These are phyloP conservation scores for Aspergillus tamarii DNA, from an alignment of 2,329 filamentous ascomycete genomes.

Conservation along the genomic window DNA sequence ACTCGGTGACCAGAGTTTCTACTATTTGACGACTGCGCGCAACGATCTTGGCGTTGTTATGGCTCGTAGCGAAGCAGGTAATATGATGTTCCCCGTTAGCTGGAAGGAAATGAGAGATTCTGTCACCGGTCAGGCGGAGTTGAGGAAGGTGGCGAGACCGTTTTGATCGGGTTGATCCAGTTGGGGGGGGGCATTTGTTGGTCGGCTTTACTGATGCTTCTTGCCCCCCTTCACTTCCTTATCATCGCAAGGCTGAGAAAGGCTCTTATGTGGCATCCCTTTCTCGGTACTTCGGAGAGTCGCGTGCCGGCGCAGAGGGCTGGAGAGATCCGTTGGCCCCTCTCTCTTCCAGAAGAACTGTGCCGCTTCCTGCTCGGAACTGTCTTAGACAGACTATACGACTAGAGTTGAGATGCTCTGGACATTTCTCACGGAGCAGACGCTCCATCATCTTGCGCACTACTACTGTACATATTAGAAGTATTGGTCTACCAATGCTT, in stretches of 20 bases:
- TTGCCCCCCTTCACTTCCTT: too few species aligned
- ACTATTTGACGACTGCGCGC: slow-evolving; percentile 88
- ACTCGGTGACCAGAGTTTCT: slow-evolving; percentile 89
- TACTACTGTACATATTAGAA: background rate
- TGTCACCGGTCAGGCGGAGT: slow-evolving; percentile 74
- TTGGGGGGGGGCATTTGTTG: background rate
- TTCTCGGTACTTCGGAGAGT: background rate
- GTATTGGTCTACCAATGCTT: background rate
- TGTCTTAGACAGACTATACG: background rate
- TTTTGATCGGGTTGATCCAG: slow-evolving; percentile 58
- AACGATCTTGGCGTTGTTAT: slow-evolving; percentile 95
- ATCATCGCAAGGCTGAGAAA: background rate
- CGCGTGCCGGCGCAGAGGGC: background rate
- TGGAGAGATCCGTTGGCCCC: background rate
- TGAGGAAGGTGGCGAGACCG: slow-evolving; percentile 91
- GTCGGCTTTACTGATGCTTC: background rate
- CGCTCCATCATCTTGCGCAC: background rate
- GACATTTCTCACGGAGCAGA: background rate
- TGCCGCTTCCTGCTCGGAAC: background rate
- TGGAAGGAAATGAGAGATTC: slow-evolving; percentile 95
- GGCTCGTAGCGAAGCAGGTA: slow-evolving; percentile 83
- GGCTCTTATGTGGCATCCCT: background rate
- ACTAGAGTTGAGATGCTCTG: slow-evolving; percentile 3
- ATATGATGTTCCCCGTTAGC: slow-evolving; percentile 88
- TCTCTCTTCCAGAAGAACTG: background rate